Evolutionary conservation across 2,329 filamentous ascomycete genomes (phyloP), one percentile per base, ranked within the genome.

Genomic region (Chaetomiaceae sp.): DNA sequence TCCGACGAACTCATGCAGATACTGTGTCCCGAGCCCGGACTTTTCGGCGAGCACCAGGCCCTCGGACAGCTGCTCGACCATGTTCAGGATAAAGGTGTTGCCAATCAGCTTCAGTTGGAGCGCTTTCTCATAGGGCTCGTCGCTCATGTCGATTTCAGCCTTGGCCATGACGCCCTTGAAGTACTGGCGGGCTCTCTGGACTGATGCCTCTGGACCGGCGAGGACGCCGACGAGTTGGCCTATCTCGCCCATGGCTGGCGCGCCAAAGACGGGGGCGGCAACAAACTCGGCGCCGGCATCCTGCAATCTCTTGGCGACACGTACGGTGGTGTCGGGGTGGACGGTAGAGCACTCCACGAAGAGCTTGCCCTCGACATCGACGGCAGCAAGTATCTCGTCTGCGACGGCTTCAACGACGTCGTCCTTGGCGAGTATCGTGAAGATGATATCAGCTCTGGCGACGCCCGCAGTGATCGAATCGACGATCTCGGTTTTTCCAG

Each of bases 321-420:
- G 75, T 56, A 88, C 80, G 1, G 87, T 88, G 4, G 87, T 90
- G 51, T 91, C 86, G 0, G 91, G 90, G 68, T 94, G 87, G 32
- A 96, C 81, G 23, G 90, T 96, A 3, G 89, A 94, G 76, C 87
- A 91, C 66, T 96, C 90, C 29, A 95, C 79, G 60, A 96, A 85
- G 14, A 94, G 74, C 72, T 95, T 96, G 56, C 82, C 84, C 25
- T 75, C 75, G 16, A 88, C 71, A 53, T 82, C 72, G 16, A 71
- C 40, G 65, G 48, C 27, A 43, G 78, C 63, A 3, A 89, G 71
- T 27, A 86, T 79, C 3, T 75, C 66, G 37, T 76, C 69, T 55
- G 89, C 77, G 18, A 82, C 81, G 4, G 78, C 72, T 53, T 82
- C 78, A 38, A 95, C 82, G 5, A 87, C 87, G 2, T 79, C 74